These are phyloP conservation scores for Dictyostelium brefeldianum DNA, from an alignment of 78 protist genomes.

Conservation along the genomic window DNA sequence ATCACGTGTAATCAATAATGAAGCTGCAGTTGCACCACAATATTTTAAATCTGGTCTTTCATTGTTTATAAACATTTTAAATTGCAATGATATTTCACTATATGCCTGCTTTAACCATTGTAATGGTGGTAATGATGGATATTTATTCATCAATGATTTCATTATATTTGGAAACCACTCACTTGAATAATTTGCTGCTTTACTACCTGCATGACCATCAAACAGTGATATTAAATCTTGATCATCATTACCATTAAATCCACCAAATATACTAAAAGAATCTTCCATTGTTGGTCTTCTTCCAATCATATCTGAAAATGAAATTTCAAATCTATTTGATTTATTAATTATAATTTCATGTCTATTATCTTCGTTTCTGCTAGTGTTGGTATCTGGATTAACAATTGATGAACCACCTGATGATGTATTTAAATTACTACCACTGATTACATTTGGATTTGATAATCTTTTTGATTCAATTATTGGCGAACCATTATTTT, in stretches of 20 bases:
- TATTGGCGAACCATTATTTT: neutral
- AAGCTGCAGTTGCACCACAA: constrained; percentile 91
- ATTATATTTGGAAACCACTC: constrained; percentile 75
- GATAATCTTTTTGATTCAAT: neutral
- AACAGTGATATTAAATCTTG: constrained; percentile 73
- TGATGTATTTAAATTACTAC: too few relatives aligned
- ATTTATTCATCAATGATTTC: constrained; percentile 30
- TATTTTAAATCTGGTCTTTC: constrained; percentile 62
- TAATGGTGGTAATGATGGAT: constrained; percentile 57
- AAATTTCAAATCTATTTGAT: constrained; percentile 37
- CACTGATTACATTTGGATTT: too few relatives aligned
- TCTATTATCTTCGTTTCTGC: neutral
- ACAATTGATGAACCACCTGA: neutral
- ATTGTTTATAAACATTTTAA: constrained; percentile 23
- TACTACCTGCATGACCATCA: constrained; percentile 88
- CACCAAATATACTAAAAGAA: constrained; percentile 49
- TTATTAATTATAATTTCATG: neutral
- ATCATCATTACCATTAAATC: constrained; percentile 31
- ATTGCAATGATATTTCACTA: constrained; percentile 34
- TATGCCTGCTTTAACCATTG: constrained; percentile 76
- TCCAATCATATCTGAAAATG: constrained; percentile 83
- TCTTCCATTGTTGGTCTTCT: constrained; percentile 91
- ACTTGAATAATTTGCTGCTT: constrained; percentile 42
- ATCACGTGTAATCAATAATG: constrained; percentile 54
- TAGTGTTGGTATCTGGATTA: neutral